Evolutionary conservation across 768 basidiomycete species (phyloP).

Genomic region (Lepiota venenata): DNA sequence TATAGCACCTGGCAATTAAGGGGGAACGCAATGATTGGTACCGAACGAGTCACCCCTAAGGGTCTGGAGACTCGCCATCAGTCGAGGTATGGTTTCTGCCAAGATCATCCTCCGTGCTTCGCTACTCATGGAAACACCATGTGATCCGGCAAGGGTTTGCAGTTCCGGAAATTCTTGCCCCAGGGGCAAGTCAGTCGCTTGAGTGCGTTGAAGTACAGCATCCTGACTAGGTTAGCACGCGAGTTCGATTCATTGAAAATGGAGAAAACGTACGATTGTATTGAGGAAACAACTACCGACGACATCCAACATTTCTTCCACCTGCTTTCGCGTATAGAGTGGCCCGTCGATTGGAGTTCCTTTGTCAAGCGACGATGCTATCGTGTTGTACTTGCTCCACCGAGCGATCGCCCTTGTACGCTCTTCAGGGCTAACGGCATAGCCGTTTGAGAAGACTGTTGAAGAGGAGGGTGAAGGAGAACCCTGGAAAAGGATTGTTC

Average conservation of each 20-base stretch:
- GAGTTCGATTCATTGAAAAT: too few relatives aligned
- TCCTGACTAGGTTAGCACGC: not conserved
- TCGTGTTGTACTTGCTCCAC: conserved; percentile 7
- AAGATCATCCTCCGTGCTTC: conserved; percentile 11
- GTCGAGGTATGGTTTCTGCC: conserved; percentile 8
- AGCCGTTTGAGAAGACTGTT: conserved; percentile 12
- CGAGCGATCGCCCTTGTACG: conserved; percentile 5
- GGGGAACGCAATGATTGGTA: not conserved
- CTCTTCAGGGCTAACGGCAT: not conserved
- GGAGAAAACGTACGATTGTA: conserved; percentile 22
- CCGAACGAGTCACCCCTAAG: conserved; percentile 1
- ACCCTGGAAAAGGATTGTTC: conserved; percentile 11
- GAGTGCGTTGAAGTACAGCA: conserved; percentile 9
- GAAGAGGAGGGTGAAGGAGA: conserved; percentile 12
- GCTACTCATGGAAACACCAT: not conserved
- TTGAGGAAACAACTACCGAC: conserved; percentile 26
- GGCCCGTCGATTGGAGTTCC: conserved; percentile 17
- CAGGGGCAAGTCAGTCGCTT: conserved; percentile 4
- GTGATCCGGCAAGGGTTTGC: conserved; percentile 9
- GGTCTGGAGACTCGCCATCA: conserved; percentile 11
- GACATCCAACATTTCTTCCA: conserved; percentile 27
- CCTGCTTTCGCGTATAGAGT: conserved; percentile 28
- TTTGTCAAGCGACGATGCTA: not conserved
- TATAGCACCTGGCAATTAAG: conserved; percentile 1
- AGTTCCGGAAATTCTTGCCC: conserved; percentile 8